Base-by-base conservation (phyloP, 352 stramenopile species). In the Pythium pyrilobum region DNA sequence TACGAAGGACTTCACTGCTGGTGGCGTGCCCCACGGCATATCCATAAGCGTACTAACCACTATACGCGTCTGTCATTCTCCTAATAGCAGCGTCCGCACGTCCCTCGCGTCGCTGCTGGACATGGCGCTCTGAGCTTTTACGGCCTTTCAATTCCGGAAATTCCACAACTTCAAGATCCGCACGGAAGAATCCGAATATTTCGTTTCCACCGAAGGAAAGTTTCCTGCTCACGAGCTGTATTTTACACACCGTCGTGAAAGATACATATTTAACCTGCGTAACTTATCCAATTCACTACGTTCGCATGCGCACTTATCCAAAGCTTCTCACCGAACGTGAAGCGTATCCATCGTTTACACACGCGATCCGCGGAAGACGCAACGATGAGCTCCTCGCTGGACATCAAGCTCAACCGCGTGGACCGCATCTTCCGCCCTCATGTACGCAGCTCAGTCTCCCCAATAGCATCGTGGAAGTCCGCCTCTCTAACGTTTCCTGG, bases 361-460 rank as follows among this genome's bases (percentile, higher is more conserved):
- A n/a, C n/a, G n/a, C n/a, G 34, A 43, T 53, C 46, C 46, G 21
- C 16, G 4, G 45, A 41, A 52, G 21, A 12, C 11, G 18, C 27
- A 21, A 8, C 24, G 31, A 90, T 91, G 81, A 82, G 76, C 67
- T 94, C 83, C 15, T 87, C 83, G 23, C 64, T 94, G 10, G 81
- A 91, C 64, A 73, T 94, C 52, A 90, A 88, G 56, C 72, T 94
- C 48, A 87, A 89, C 56, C 83, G 83, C 54, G 74, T 94, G 42
- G 78, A 92, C 59, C 83, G 81, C 69, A 87, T 92, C 67, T 94
- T 88, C 69, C 81, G 74, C 31, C 83, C 83, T 16, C 71, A 93
- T 85, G 83, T 90, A 52, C 40, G 63, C 55, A 16, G 9, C n/a
- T 43, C 5, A 18, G 11, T 31, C 37, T 48, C 6, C 3, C 20